Percentiles rank a stretch among this genome's conserved stretches.
Evolutionary conservation across 345 rosid genomes (phyloP).

Genomic region (Hibiscus mutabilis): DNA sequence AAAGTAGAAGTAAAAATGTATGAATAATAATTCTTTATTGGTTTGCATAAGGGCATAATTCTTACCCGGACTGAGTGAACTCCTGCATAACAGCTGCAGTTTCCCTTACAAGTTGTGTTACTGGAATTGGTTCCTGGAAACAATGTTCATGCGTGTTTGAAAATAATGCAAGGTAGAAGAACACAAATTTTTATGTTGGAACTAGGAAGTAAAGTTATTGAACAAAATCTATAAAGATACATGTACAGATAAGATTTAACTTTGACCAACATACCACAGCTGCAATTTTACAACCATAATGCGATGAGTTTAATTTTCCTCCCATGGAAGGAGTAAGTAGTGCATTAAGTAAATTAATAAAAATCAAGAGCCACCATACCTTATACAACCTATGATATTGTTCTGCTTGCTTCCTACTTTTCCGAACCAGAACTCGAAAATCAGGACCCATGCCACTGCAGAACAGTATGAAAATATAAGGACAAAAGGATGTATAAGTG

Average conservation of each 20-base stretch:
- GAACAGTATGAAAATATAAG: background rate
- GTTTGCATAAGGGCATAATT: background rate
- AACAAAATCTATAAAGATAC: background rate
- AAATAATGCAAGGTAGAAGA: conserved; percentile 1
- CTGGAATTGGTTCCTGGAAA: conserved; percentile 92
- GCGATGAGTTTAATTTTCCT: background rate
- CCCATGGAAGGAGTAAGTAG: background rate
- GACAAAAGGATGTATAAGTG: background rate
- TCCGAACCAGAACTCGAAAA: conserved; percentile 86
- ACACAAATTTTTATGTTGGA: background rate
- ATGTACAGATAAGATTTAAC: background rate
- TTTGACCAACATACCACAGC: background rate
- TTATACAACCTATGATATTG: conserved; percentile 3
- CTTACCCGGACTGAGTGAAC: conserved; percentile 46
- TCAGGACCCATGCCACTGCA: conserved; percentile 98
- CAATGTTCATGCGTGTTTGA: conserved; percentile 13
- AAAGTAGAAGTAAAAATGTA: background rate
- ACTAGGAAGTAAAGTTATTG: background rate
- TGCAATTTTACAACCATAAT: background rate
- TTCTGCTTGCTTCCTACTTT: conserved; percentile 56
- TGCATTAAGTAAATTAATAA: background rate
- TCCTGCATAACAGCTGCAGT: conserved; percentile 99
- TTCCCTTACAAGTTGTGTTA: conserved; percentile 94
- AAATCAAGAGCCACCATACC: background rate
- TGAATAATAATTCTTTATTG: background rate